These are phyloP conservation scores for Xylariaceae sp. DNA, from an alignment of 2,329 filamentous ascomycete species.

Conservation along the genomic window DNA sequence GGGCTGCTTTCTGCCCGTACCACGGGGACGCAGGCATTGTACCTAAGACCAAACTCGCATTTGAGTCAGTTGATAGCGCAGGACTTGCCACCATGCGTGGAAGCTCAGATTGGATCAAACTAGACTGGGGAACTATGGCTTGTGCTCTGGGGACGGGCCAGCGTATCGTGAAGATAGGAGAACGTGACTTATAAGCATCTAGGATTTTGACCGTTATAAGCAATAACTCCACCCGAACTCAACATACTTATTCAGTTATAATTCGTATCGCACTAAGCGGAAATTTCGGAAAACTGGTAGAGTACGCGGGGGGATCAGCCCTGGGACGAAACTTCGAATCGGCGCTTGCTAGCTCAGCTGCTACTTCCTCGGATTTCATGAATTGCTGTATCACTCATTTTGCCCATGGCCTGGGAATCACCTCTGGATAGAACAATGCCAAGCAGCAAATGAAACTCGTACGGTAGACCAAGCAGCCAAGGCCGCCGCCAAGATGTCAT, in stretches of 20 bases:
- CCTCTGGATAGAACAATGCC: too few relatives aligned
- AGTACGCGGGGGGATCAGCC: too few relatives aligned
- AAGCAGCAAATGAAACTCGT: too few relatives aligned
- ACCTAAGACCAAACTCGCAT: constrained; percentile 7
- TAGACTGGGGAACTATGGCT: constrained; percentile 15
- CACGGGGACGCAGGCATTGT: constrained; percentile 27
- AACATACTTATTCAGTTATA: not conserved
- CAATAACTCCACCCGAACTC: not conserved
- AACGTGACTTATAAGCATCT: constrained; percentile 4
- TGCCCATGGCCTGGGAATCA: too few relatives aligned
- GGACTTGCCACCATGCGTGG: constrained; percentile 22
- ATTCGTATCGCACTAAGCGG: too few relatives aligned
- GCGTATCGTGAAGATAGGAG: constrained; percentile 13
- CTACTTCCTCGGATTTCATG: too few relatives aligned
- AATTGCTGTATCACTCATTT: too few relatives aligned
- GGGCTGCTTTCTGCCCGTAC: constrained; percentile 42
- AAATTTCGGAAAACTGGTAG: too few relatives aligned
- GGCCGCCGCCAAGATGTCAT: too few relatives aligned
- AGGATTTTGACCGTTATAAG: not conserved
- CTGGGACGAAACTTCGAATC: too few relatives aligned
- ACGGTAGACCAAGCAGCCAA: too few relatives aligned
- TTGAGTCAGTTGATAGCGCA: constrained; percentile 19
- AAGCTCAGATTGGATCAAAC: constrained; percentile 13
- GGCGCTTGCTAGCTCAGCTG: too few relatives aligned
- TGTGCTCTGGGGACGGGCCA: constrained; percentile 4